phyloP scores from a whole-genome alignment of 2,329 filamentous ascomycete genomes.

The Fusarium tanahbumbuense region DNA sequence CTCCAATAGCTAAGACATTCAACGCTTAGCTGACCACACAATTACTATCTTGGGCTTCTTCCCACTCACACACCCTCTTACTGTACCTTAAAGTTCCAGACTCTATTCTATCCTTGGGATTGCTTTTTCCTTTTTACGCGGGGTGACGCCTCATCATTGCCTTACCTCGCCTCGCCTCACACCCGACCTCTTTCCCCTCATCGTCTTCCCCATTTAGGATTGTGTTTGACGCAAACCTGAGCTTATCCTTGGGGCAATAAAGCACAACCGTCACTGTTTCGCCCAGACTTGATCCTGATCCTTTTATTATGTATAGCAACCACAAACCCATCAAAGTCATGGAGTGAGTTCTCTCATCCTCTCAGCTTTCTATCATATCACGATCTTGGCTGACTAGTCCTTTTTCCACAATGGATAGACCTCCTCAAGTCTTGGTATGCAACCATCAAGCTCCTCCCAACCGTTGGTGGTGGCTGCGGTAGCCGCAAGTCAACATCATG shows the following conservation, averaged over 20 bases:
- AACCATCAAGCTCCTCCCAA: neutral
- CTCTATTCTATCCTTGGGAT: conserved; percentile 8
- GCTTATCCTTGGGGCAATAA: conserved; percentile 34
- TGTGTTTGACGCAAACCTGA: conserved; percentile 31
- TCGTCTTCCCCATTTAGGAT: conserved; percentile 40
- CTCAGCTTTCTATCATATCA: conserved; percentile 8
- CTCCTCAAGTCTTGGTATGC: conserved; percentile 50
- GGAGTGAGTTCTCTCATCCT: conserved; percentile 49
- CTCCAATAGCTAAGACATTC: conserved; percentile 14
- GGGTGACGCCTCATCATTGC: conserved; percentile 38
- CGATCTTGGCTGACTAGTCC: conserved; percentile 17
- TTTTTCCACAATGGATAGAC: conserved; percentile 49
- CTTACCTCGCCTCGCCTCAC: conserved; percentile 19
- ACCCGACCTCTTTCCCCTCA: conserved; percentile 26
- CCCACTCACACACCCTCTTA: conserved; percentile 4
- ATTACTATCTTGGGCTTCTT: neutral
- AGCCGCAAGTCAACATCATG: neutral
- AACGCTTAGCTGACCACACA: conserved; percentile 1
- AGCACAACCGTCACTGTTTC: conserved; percentile 28
- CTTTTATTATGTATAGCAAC: conserved; percentile 50
- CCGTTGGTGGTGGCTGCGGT: conserved; percentile 14
- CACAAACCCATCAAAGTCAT: conserved; percentile 54
- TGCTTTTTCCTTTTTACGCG: conserved; percentile 27
- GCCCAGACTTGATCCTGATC: conserved; percentile 21
- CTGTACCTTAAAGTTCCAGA: conserved; percentile 27